Percentiles rank a stretch among this genome's conserved stretches.
phyloP scores from a whole-genome alignment of 2,329 filamentous ascomycete genomes.

The Sphaerulina musiva region DNA sequence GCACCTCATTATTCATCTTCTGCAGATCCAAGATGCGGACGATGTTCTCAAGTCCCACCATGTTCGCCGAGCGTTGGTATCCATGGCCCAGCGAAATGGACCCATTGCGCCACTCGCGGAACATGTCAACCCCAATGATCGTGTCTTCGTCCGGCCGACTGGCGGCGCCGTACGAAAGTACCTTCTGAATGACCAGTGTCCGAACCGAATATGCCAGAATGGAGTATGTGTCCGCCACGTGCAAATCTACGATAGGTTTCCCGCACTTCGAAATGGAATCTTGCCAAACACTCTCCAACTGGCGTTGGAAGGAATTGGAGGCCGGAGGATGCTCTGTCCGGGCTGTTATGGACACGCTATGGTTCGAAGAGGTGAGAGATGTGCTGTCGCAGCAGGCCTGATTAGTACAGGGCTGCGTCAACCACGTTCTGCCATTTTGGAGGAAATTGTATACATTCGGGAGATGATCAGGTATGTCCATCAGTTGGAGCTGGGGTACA shows the following conservation, averaged over 20 bases:
- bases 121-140: background rate
- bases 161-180: background rate
- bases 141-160: background rate
- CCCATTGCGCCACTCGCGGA: background rate
- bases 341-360: background rate
- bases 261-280: background rate
- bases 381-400: background rate
- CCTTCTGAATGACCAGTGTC: background rate
- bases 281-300: background rate
- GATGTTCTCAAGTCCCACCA: background rate
- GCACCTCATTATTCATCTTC: background rate
- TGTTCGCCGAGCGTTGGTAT: background rate
- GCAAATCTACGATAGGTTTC: background rate
- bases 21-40: constrained; percentile 2
- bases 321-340: background rate
- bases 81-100: background rate
- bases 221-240: background rate
- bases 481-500: background rate
- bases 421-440: background rate
- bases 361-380: background rate
- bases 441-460: background rate
- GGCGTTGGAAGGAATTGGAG: background rate
- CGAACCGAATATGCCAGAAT: background rate
- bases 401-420: background rate
- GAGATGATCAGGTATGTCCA: background rate